Base-by-base conservation (phyloP, 352 stramenopile genomes). In the Peronospora tabacina region DNA sequence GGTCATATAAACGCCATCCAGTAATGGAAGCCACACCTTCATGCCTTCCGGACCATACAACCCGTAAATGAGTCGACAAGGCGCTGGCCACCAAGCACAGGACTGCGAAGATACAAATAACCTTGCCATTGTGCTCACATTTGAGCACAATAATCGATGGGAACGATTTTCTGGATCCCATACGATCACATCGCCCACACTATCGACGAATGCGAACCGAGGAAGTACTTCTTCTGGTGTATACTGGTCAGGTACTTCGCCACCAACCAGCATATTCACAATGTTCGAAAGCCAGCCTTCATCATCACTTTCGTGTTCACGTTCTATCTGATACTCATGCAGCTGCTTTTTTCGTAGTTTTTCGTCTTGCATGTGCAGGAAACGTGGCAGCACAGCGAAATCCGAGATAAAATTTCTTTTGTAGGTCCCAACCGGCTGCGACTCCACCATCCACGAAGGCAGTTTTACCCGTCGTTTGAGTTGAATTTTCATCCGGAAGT, bases 151-250 rank as follows among this genome's bases (percentile, higher is more conserved):
- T 17, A 87, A 40, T 11, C 75, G 66, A 28, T 87, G 75, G 6
- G 69, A 81, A 7, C 77, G 75, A 17, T 63, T 75, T 43, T 93
- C 82, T 1, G 79, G 79, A 28, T 93, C 82, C 75, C 75, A 90
- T 24, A 90, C 53, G n/a, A 85, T 74, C 26, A 87, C 70, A 41
- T 89, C 63, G 1, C 75, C 78, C 6, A 39, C 37, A 26, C 49
- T 70, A 9, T 76, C 72, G 5, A 87, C 45, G 29, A 89, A 75
- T 0, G 66, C 69, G 43, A 90, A 82, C 0, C 79, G 75, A 7
- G 79, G 79, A 12, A 90, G 51, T 10, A 90, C 76, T 47, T 86
- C 64, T 38, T 82, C 73, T 0, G 76, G 75, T 6, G 63, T 65
- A 42, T 87, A 90, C 52, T 87, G 76, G 20, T 88, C 73, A 0